Evolutionary conservation across 2,329 filamentous ascomycete species (phyloP).

Genomic region (Ceratocystis ficicola): DNA sequence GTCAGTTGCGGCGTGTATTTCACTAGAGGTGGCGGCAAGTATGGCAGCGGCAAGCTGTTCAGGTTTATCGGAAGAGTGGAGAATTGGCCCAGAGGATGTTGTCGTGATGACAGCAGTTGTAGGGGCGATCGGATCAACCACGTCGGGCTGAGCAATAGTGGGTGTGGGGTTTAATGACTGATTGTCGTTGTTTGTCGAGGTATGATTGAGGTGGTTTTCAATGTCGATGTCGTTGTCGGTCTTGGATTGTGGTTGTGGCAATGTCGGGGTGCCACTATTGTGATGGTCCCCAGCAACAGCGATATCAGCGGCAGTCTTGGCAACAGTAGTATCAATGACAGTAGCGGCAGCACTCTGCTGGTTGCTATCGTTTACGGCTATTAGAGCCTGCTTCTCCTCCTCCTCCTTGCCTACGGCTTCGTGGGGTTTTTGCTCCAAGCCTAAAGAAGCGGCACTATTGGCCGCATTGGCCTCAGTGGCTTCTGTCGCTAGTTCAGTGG

Average conservation of each 20-base stretch:
- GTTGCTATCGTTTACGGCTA: conserved; percentile 11
- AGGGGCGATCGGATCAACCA: conserved; percentile 7
- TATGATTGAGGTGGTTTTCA: neutral
- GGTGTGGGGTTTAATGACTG: neutral
- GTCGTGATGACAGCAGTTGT: conserved; percentile 8
- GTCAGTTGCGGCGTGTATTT: conserved; percentile 17
- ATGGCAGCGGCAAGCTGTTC: conserved; percentile 20
- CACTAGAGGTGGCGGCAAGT: conserved; percentile 18
- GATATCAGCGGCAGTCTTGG: neutral
- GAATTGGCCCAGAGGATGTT: conserved; percentile 3
- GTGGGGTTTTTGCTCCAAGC: conserved; percentile 6
- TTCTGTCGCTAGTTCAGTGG: conserved; percentile 1
- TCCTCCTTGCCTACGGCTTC: conserved; percentile 3
- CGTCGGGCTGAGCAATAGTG: neutral
- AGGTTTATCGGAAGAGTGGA: conserved; percentile 7
- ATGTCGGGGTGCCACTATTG: conserved; percentile 2
- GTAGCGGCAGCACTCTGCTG: conserved; percentile 2
- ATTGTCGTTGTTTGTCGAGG: neutral
- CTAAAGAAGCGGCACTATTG: neutral
- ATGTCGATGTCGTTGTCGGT: neutral
- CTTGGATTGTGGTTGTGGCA: neutral
- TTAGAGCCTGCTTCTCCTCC: neutral
- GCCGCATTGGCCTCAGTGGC: conserved; percentile 7
- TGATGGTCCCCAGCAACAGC: neutral
- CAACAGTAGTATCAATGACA: neutral